Conservation (phyloP, 257 asterid species). For the Capsicum baccatum region DNA sequence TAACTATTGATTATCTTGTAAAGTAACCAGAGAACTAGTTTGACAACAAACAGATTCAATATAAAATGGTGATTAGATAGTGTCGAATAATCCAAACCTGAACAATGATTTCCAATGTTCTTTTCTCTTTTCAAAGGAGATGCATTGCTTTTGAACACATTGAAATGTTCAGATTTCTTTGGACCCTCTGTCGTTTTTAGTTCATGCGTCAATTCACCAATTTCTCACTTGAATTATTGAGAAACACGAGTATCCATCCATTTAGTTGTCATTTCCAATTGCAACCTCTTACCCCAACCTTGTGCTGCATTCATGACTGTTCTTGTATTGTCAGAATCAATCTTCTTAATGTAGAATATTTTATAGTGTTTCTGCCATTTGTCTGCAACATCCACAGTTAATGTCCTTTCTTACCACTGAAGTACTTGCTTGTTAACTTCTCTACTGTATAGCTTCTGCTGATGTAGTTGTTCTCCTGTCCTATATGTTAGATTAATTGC, state of each 20-base stretch:
- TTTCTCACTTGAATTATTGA: not conserved
- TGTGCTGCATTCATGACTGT: not conserved
- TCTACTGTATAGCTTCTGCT: conserved; percentile 16
- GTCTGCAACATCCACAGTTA: not conserved
- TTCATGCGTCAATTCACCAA: conserved; percentile 8
- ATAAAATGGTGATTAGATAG: conserved; percentile 7
- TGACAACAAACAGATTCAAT: not conserved
- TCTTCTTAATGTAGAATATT: not conserved
- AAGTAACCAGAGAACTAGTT: not conserved
- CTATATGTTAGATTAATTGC: conserved; percentile 12
- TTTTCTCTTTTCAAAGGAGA: conserved; percentile 1
- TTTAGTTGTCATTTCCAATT: conserved; percentile 19
- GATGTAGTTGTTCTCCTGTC: not conserved
- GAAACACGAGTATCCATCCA: not conserved
- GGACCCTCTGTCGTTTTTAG: not conserved
- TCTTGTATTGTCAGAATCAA: conserved; percentile 14
- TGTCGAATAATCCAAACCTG: conserved; percentile 8
- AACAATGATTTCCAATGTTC: not conserved
- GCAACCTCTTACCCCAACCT: conserved; percentile 2
- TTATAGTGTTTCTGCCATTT: conserved; percentile 7
- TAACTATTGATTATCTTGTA: not conserved
- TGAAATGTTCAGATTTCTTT: not conserved
- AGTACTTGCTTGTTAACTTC: not conserved
- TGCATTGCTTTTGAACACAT: not conserved
- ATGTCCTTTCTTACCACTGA: not conserved